These are phyloP conservation scores for Holtermanniella nyarrowii DNA, from an alignment of 768 basidiomycete species.

Conservation along the genomic window DNA sequence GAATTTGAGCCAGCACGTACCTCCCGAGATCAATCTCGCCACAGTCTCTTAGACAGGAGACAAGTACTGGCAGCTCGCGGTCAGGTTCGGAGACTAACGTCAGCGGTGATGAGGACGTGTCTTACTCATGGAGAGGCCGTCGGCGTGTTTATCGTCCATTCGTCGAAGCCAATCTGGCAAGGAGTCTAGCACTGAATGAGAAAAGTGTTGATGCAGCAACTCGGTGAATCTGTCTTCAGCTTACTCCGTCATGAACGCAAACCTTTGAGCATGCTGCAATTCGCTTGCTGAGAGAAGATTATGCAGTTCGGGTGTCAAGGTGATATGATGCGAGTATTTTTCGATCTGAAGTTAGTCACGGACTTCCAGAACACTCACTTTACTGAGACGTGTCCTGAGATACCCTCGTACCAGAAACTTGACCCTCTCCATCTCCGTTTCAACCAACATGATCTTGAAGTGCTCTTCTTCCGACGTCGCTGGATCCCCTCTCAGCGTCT, in stretches of 20 bases:
- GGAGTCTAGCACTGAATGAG: slow-evolving; percentile 67
- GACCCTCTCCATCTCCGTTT: slow-evolving; percentile 87
- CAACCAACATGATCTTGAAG: slow-evolving; percentile 80
- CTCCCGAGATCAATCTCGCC: slow-evolving; percentile 41
- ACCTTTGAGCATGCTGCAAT: slow-evolving; percentile 66
- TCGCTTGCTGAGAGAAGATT: slow-evolving; percentile 73
- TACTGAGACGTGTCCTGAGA: slow-evolving; percentile 71
- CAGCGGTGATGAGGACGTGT: background rate
- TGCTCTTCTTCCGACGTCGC: slow-evolving; percentile 86
- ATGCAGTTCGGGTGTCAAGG: slow-evolving; percentile 59
- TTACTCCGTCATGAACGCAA: slow-evolving; percentile 12
- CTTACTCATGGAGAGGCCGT: slow-evolving; percentile 55
- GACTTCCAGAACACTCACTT: slow-evolving; percentile 47
- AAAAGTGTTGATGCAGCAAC: slow-evolving; percentile 66
- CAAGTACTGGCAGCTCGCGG: slow-evolving; percentile 64
- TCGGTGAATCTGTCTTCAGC: slow-evolving; percentile 54
- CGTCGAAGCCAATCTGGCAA: slow-evolving; percentile 66
- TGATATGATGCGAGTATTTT: slow-evolving; percentile 71
- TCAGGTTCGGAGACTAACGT: slow-evolving; percentile 65
- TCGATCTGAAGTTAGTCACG: slow-evolving; percentile 55
- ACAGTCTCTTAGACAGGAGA: slow-evolving; percentile 64
- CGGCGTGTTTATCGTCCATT: slow-evolving; percentile 64
- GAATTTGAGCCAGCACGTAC: slow-evolving; percentile 29
- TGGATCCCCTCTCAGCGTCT: slow-evolving; percentile 62
- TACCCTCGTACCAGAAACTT: slow-evolving; percentile 88